Base-by-base conservation (phyloP, 108 stramenopile genomes). In the Nitzschia inconspicua region DNA sequence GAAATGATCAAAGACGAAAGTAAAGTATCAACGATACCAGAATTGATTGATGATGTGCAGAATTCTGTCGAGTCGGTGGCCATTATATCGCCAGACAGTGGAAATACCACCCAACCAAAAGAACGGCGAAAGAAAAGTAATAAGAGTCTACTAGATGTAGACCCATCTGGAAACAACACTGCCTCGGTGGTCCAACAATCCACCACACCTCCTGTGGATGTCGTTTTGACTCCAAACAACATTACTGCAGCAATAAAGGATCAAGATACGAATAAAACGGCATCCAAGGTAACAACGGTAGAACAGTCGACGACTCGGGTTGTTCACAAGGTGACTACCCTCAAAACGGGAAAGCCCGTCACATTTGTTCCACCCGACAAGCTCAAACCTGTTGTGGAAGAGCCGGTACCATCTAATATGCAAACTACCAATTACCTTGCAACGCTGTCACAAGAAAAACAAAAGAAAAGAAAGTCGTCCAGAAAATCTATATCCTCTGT, bases 261-360 rank as follows among this genome's bases (percentile, higher is more conserved):
- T 20, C 34, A 14, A n/a, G n/a, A n/a, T n/a, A n/a, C n/a, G n/a
- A n/a, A n/a, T n/a, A n/a, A n/a, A n/a, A 41, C 25, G 26, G 22
- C 40, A 8, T 1, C 4, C 9, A 47, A 47, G 13, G 46, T 20
- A 18, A 47, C 46, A 19, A 20, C 2, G 19, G 18, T 2, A 19
- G 46, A 14, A 10, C 46, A n/a, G 3, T 31, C 23, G 51, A 41
- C 6, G 14, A 39, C 34, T 24, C 36, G 63, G 5, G 35, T 47
- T 25, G 65, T 66, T 22, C 65, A 66, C 37, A 66, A 46, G 22
- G 54, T 66, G 0, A 57, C 35, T 25, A 57, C 55, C 8, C 52
- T 66, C 7, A 56, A 47, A 22, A 63, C 34, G 8, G 61, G 51
- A 14, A 26, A 23, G 4, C 14, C 27, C 3, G 25, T 24, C 4